Evolutionary conservation across 2,329 filamentous ascomycete genomes (phyloP).

Genomic region (Coniochaeta ligniaria): DNA sequence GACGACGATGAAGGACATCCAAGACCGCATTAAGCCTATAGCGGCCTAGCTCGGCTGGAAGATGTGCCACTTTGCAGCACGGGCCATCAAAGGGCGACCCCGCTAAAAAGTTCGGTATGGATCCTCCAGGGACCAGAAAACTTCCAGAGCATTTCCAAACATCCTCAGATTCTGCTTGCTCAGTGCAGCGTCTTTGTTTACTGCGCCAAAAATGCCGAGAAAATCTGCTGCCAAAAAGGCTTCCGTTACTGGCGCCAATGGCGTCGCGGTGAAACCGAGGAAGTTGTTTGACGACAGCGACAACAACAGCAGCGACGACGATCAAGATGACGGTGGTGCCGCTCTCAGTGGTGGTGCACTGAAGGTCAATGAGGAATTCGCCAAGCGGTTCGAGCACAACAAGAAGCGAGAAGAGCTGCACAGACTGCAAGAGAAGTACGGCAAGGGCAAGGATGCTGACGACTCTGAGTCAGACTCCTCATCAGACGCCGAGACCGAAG

Average conservation of each 20-base stretch:
- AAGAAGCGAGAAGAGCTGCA: slow-evolving; percentile 90
- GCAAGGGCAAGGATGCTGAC: slow-evolving; percentile 35
- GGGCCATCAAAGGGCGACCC: slow-evolving; percentile 7
- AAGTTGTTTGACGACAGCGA: slow-evolving; percentile 48
- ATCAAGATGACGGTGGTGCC: slow-evolving; percentile 31
- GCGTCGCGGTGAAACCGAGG: slow-evolving; percentile 19
- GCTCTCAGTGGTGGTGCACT: slow-evolving; percentile 39
- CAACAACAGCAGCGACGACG: slow-evolving; percentile 33
- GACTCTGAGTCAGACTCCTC: slow-evolving; percentile 58
- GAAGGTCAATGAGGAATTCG: slow-evolving; percentile 87
- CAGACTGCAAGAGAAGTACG: slow-evolving; percentile 80
- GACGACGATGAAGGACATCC: not conserved
- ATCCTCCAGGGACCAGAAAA: not conserved
- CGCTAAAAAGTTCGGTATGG: slow-evolving; percentile 23
- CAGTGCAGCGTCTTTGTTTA: not conserved
- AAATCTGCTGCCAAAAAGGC: not conserved
- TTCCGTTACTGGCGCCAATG: not conserved
- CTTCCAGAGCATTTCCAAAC: not conserved
- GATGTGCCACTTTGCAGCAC: not conserved
- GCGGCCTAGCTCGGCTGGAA: not conserved
- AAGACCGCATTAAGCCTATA: not conserved
- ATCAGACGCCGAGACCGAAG: slow-evolving; percentile 72
- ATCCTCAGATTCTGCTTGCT: not conserved
- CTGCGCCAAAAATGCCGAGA: slow-evolving; percentile 3
- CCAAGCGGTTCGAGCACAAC: slow-evolving; percentile 87